phyloP scores from a whole-genome alignment of 1,284 basidiomycete species.

The Moesziomyces parantarcticus region DNA sequence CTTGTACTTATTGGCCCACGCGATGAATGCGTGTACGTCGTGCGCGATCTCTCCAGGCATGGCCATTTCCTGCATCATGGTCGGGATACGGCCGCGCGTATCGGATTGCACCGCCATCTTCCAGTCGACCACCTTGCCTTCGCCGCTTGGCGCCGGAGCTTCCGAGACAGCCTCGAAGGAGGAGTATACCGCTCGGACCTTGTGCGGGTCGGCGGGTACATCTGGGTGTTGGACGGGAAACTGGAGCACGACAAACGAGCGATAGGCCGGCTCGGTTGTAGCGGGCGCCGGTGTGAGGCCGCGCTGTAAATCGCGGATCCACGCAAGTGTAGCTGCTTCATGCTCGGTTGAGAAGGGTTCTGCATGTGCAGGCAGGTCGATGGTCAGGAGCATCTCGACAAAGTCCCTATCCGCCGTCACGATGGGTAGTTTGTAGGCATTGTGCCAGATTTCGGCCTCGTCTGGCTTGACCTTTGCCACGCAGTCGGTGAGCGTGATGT shows the following conservation, averaged over 20 bases:
- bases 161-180: conserved; percentile 60
- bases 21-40: conserved; percentile 60
- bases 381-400: conserved; percentile 56
- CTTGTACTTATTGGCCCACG: conserved; percentile 51
- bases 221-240: conserved; percentile 50
- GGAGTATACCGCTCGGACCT: conserved; percentile 57
- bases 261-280: conserved; percentile 11
- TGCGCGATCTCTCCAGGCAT: conserved; percentile 59
- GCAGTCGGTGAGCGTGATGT: conserved; percentile 37
- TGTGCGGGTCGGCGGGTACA: conserved; percentile 20
- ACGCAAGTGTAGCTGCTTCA: conserved; percentile 28
- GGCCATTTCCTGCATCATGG: conserved; percentile 56
- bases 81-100: conserved; percentile 54
- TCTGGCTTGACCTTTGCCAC: conserved; percentile 41
- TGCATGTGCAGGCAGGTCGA: conserved; percentile 54
- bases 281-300: conserved; percentile 15
- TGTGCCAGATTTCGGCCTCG: conserved; percentile 54
- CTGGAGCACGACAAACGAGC: conserved; percentile 58
- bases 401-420: conserved; percentile 61
- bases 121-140: conserved; percentile 21
- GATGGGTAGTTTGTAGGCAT: conserved; percentile 55
- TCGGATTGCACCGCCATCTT: conserved; percentile 62
- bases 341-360: conserved; percentile 56
- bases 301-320: conserved; percentile 20
- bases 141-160: neutral